Conservation (phyloP, 352 stramenopile genomes). For the Phytophthora sojae region DNA sequence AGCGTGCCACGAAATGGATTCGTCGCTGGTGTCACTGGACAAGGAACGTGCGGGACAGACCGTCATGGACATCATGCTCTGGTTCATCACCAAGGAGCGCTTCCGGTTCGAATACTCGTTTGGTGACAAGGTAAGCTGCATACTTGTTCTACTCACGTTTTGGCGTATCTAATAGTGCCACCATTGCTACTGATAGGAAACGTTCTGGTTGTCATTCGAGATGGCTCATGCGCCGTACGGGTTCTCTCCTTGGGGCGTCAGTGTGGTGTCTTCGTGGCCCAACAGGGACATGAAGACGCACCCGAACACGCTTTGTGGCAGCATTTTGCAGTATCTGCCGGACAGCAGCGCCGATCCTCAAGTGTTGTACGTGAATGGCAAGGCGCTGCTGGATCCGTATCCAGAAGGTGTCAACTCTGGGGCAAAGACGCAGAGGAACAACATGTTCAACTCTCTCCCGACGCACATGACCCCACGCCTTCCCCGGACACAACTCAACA, state of each 20-base stretch:
- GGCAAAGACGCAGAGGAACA: not conserved
- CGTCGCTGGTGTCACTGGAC: constrained; percentile 55
- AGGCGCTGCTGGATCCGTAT: constrained; percentile 3
- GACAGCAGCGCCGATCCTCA: not conserved
- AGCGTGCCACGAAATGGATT: constrained; percentile 61
- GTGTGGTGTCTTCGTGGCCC: not conserved
- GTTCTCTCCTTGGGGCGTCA: constrained; percentile 3
- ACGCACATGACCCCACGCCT: constrained; percentile 2
- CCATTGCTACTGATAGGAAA: not conserved
- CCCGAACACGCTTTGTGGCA: not conserved
- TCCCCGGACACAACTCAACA: constrained; percentile 1
- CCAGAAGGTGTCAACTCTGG: not conserved
- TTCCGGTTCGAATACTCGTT: constrained; percentile 27
- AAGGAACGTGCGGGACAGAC: constrained; percentile 29
- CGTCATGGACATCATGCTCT: constrained; percentile 29
- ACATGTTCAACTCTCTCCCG: not conserved
- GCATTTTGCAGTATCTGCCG: not conserved
- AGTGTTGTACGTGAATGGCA: constrained; percentile 1
- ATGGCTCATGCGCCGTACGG: not conserved
- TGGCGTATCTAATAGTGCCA: no score
- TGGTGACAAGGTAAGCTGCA: not conserved
- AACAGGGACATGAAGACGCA: not conserved
- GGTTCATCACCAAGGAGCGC: constrained; percentile 33
- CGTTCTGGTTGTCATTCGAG: constrained; percentile 3
- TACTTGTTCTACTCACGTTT: not conserved